Base-by-base conservation (phyloP, 768 basidiomycete species). In the Lentinula guzmanii region DNA sequence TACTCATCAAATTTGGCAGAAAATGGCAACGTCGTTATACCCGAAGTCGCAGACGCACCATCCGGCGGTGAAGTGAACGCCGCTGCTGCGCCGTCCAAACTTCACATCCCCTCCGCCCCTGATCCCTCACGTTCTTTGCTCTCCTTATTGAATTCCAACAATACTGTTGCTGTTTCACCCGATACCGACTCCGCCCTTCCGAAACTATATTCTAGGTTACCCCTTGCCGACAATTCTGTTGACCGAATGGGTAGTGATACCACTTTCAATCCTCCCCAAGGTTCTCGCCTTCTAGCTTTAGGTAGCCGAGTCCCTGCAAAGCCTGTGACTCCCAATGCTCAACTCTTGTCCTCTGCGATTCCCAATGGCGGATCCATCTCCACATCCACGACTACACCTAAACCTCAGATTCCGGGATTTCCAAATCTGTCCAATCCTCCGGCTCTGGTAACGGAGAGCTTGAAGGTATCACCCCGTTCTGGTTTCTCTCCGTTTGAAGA, bases 401-500 rank as follows among this genome's bases (percentile, higher is more conserved):
- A 63, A 28, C 53, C 61, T 5, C 62, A 65, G 21, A 52, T 61
- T 21, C 18, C 42, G n/a, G 50, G 55, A 28, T 43, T 58, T 28
- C 2, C 35, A 9, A 57, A 52, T 18, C 33, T 48, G 37, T 24
- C 52, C 21, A 37, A 35, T 37, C 34, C 35, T 21, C 28, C 24
- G 33, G 33, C 21, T 10, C 5, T 35, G 35, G 34, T 46, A 21
- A 37, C 55, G 24, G 42, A 58, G 24, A n/a, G 21, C 21, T 35
- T 50, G 1, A 59, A 46, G 52, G 31, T 53, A 41, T 69, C 31
- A 53, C 59, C 21, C 48, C 28, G 28, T 28, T 61, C 35, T 62
- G 66, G 57, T 18, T 86, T 86, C 66, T 82, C 80, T 11, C 84
- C 84, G 0, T 87, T 86, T 64, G 84, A 86, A 41, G 84, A 84